Evolutionary conservation across 129 eudicot species (phyloP).

Genomic region (Escallonia rubra): DNA sequence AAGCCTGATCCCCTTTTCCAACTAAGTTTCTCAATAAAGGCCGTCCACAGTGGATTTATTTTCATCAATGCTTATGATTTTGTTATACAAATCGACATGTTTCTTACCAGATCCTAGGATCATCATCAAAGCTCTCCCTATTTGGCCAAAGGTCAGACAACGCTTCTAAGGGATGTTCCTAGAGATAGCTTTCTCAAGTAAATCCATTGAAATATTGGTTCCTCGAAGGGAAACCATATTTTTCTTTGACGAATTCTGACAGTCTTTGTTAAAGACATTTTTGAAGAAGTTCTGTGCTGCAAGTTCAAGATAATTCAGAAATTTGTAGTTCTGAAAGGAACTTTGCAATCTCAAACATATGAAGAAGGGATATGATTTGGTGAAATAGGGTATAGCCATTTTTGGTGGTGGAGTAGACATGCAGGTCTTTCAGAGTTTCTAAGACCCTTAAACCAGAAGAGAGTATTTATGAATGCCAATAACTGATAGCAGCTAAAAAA

Average conservation of each 20-base stretch:
- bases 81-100: no score
- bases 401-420: conserved; percentile 4
- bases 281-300: conserved; percentile 14
- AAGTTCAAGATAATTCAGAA: neutral
- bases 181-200: conserved; percentile 39
- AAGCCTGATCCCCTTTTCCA: no score
- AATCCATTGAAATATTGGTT: conserved; percentile 15
- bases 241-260: conserved; percentile 21
- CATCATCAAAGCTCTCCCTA: conserved; percentile 36
- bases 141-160: conserved; percentile 21
- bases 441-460: conserved; percentile 43
- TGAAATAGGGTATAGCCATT: conserved; percentile 16
- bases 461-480: conserved; percentile 42
- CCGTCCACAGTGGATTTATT: no score
- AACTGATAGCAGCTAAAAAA: conserved; percentile 15
- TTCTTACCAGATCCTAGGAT: conserved; percentile 30
- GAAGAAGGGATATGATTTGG: conserved; percentile 21
- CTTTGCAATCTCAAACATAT: conserved; percentile 30
- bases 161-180: neutral
- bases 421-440: conserved; percentile 26
- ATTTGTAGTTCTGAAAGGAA: conserved; percentile 22
- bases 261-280: conserved; percentile 41
- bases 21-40: no score
- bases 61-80: no score
- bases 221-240: conserved; percentile 37